phyloP scores from a whole-genome alignment of 1,284 basidiomycete species.

The Omphalotus olearius region DNA sequence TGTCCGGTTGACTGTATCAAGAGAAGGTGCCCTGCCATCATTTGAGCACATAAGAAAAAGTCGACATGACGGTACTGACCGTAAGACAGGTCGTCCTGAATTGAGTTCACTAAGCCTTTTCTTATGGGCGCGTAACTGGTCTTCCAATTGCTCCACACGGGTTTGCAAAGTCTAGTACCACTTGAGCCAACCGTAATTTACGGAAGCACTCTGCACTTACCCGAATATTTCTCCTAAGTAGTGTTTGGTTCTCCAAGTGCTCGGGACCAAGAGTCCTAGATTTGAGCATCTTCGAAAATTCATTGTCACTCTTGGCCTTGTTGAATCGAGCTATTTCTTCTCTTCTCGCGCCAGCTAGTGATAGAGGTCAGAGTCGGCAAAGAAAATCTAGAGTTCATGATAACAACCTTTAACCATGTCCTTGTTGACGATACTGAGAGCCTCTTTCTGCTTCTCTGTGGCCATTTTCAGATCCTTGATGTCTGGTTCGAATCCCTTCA shows the following conservation, averaged over 20 bases:
- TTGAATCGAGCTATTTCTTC: conserved; percentile 27
- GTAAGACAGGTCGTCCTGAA: conserved; percentile 58
- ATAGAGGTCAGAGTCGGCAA: background rate
- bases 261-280: conserved; percentile 83
- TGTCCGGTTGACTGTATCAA: conserved; percentile 81
- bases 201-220: conserved; percentile 30
- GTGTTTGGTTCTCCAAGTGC: conserved; percentile 77
- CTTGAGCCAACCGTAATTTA: conserved; percentile 6
- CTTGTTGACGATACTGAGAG: conserved; percentile 53
- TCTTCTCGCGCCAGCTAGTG: conserved; percentile 61
- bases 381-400: background rate
- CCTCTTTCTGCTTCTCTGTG: conserved; percentile 34
- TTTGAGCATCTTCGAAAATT: conserved; percentile 79
- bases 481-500: conserved; percentile 47
- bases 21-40: conserved; percentile 61
- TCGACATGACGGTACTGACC: conserved; percentile 36
- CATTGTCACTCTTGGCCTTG: conserved; percentile 51
- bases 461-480: conserved; percentile 45
- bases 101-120: conserved; percentile 62
- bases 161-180: conserved; percentile 50
- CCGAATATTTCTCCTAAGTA: conserved; percentile 65
- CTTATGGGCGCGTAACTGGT: conserved; percentile 65
- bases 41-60: background rate
- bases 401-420: conserved; percentile 61
- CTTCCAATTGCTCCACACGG: conserved; percentile 75